A percentile compares a stretch with the other conserved stretches of the same genome.
These are phyloP conservation scores for Saccharomycodes ludwigii DNA, from an alignment of 805 yeast species.

Conservation along the genomic window DNA sequence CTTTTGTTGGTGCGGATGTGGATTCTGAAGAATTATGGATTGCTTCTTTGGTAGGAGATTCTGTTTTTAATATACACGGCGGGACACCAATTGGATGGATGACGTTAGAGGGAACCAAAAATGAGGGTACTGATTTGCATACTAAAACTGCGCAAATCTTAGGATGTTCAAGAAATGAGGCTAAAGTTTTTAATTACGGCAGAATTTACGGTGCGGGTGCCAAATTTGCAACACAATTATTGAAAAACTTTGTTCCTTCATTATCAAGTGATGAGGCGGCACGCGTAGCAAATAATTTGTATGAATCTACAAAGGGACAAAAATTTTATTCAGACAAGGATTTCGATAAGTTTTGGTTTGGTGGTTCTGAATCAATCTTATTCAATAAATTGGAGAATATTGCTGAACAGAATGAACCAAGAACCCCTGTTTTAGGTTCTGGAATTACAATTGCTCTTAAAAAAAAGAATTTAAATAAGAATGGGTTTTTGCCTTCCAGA, in stretches of 20 bases:
- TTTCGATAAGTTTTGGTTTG: constrained; percentile 46
- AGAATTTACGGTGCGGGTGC: constrained; percentile 97
- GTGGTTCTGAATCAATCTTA: constrained; percentile 89
- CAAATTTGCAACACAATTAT: constrained; percentile 71
- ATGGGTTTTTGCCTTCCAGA: constrained; percentile 72
- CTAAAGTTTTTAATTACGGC: constrained; percentile 92
- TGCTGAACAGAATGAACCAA: constrained; percentile 69
- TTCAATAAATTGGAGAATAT: constrained; percentile 81
- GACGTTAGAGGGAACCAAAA: constrained; percentile 93
- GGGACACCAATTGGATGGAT: constrained; percentile 98
- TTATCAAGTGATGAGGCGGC: constrained; percentile 57
- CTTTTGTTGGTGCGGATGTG: constrained; percentile 96
- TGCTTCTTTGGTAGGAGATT: constrained; percentile 89
- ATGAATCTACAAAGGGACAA: constrained; percentile 72
- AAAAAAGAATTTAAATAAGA: constrained; percentile 48
- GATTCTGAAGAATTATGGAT: constrained; percentile 98
- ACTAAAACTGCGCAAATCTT: constrained; percentile 84
- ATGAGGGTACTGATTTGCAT: constrained; percentile 86
- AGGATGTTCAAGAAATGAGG: constrained; percentile 83
- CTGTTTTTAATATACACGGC: constrained; percentile 81
- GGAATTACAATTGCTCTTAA: constrained; percentile 80
- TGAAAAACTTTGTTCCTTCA: constrained; percentile 71
- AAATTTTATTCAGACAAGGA: too few relatives aligned
- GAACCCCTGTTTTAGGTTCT: constrained; percentile 88
- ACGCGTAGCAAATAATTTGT: constrained; percentile 50